phyloP scores from a whole-genome alignment of 2,329 filamentous ascomycete species.

The Paecilomyces formosus region DNA sequence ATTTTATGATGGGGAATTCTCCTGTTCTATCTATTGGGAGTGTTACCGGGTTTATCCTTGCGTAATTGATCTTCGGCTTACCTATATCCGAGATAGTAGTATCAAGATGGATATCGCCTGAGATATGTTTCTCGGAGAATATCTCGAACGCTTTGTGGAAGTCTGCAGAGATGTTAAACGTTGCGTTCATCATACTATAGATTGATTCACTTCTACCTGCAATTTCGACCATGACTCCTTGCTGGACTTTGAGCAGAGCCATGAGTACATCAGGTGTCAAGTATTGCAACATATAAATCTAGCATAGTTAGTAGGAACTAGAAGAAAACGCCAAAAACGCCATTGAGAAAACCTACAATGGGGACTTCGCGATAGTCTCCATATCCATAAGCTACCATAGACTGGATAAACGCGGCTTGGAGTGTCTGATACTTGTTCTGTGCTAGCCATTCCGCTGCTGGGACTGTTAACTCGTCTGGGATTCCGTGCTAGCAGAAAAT shows the following conservation, averaged over 20 bases:
- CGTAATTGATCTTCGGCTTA: not conserved
- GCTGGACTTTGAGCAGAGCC: not conserved
- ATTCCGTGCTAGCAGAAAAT: not conserved
- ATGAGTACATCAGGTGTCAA: not conserved
- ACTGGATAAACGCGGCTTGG: not conserved
- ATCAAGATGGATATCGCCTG: not conserved
- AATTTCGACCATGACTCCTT: not conserved
- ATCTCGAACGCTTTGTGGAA: not conserved
- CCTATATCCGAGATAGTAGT: not conserved
- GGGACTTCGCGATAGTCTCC: not conserved
- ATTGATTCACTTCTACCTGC: not conserved
- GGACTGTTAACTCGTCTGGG: not conserved
- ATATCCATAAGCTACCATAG: not conserved
- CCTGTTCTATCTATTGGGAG: not conserved
- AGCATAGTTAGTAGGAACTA: not conserved
- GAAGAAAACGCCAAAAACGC: not conserved
- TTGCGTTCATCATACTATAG: not conserved
- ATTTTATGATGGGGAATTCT: not conserved
- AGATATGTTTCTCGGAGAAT: not conserved
- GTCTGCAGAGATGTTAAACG: not conserved
- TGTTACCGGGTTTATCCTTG: not conserved
- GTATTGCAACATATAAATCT: not conserved
- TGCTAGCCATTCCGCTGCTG: not conserved
- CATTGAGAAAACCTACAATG: not conserved
- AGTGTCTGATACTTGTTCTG: not conserved